Base-by-base conservation (phyloP, 352 stramenopile species). In the Thraustochytrium striatum region DNA sequence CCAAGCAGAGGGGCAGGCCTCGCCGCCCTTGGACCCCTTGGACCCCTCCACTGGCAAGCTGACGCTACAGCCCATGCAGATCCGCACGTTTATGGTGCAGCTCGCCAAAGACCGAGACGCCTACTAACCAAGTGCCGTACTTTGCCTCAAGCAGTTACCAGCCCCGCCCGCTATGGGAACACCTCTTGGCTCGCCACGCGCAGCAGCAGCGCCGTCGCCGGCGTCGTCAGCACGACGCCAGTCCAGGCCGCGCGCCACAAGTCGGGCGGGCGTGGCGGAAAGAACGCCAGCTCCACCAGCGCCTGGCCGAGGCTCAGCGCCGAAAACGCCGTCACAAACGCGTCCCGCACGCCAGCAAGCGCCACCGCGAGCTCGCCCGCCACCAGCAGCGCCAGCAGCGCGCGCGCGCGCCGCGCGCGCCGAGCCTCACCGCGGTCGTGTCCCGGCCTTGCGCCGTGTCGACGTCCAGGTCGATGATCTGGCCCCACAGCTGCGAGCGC, bases 1-100 rank as follows among this genome's bases (percentile, higher is more conserved):
- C 50, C 16, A 72, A 13, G n/a, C 25, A 30, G 25, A 21, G 5
- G 53, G 5, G 5, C 9, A 16, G 39, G 36, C 41, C 2, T 2
- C 21, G 3, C 50, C 65, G n/a, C 44, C 32, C 21, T 30, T 16
- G 16, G 47, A 25, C 16, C 44, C 52, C 7, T 38, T 75, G 0
- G 2, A 25, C 32, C 28, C 21, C 28, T 39, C 58, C 13, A 55
- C 7, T 7, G 19, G 83, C 13, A n/a, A 19, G 7, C 38, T 83
- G 0, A 82, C 50, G 28, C 50, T 83, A 8, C 25, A 57, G n/a
- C 78, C 78, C 7, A 83, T 83, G 78, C 30, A 83, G 32, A 82
- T 83, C 53, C 68, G 78, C 21, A 83, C 78, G 3, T 83, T 83
- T 43, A 21, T 82, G 0, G 8, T 61, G 3, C 30, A 79, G 30